Evolutionary conservation across 441 rosid species (phyloP).

Genomic region (Croton setiger): DNA sequence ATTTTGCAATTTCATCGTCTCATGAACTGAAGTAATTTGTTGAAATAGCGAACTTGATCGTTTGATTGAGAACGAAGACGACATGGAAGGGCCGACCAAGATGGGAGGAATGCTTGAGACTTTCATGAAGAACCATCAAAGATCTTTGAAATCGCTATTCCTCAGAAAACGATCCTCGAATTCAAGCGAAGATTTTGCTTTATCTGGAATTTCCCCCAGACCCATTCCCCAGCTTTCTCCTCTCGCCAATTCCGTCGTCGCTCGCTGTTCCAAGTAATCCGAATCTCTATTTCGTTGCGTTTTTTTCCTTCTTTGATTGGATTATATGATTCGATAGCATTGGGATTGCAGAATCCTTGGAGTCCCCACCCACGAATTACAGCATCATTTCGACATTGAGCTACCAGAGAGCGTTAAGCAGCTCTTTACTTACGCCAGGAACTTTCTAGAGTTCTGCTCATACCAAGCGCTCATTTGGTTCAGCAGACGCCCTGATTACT

Average conservation of each 20-base stretch:
- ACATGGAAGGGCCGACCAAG: slow-evolving; percentile 29
- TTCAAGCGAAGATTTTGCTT: slow-evolving; percentile 24
- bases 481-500: slow-evolving; percentile 45
- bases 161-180: slow-evolving; percentile 43
- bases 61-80: neutral
- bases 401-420: slow-evolving; percentile 70
- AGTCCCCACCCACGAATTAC: slow-evolving; percentile 56
- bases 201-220: slow-evolving; percentile 40
- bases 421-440: slow-evolving; percentile 60
- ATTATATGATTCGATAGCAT: neutral
- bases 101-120: slow-evolving; percentile 46
- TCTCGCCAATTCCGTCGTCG: slow-evolving; percentile 83
- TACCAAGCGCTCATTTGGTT: slow-evolving; percentile 55
- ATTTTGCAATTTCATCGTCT: neutral
- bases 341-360: slow-evolving; percentile 52
- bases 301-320: neutral
- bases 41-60: neutral
- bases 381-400: slow-evolving; percentile 66
- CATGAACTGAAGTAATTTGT: neutral
- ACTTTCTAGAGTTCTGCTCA: slow-evolving; percentile 79
- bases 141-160: slow-evolving; percentile 60
- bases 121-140: slow-evolving; percentile 56
- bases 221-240: slow-evolving; percentile 75
- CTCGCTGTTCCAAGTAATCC: slow-evolving; percentile 73
- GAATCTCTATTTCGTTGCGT: neutral